Base-by-base conservation (phyloP, 352 stramenopile species). In the Phytopythium aichiense region DNA sequence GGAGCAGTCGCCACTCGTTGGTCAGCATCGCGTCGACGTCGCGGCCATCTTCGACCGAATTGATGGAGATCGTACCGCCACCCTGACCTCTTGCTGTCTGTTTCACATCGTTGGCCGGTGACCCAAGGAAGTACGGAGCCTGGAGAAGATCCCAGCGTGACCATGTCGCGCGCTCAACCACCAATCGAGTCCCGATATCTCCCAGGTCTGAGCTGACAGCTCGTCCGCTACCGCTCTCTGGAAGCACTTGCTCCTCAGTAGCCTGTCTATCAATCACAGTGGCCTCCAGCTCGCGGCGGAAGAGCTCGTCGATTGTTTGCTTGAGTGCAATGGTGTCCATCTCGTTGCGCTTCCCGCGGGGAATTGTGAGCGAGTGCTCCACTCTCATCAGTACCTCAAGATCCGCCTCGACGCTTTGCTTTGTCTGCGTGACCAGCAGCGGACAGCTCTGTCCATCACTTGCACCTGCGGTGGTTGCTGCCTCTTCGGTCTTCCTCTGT, bases 1-100 rank as follows among this genome's bases (percentile, higher is more conserved):
- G 56, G 7, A 82, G 64, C 12, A 84, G 51, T 37, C 76, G 62
- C 73, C 73, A 80, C 50, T 82, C 76, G 23, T 66, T 82, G 4
- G 50, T 30, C 7, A 84, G 59, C 12, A 84, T 60, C 16, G 66
- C 40, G 16, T 82, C 76, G 12, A 78, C 67, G 37, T 68, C 67
- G 22, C 57, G 58, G 30, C 62, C 49, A 4, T 35, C 35, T 22
- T 58, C 53, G 1, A 38, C 22, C 20, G 12, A 18, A 11, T 1
- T 20, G 13, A 22, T 37, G 25, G 7, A 2, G 1, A n/a, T 1
- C 1, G 1, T 6, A 7, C 4, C 45, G 11, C 23, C 22, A 5
- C 4, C 15, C 8, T 33, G 22, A 43, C 12, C 38, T n/a, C 9
- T 12, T 13, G 23, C 22, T 52, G 22, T 7, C 22, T 33, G 45